Conservation (phyloP, 2,329 filamentous ascomycete species). For the Cytospora piceicola region DNA sequence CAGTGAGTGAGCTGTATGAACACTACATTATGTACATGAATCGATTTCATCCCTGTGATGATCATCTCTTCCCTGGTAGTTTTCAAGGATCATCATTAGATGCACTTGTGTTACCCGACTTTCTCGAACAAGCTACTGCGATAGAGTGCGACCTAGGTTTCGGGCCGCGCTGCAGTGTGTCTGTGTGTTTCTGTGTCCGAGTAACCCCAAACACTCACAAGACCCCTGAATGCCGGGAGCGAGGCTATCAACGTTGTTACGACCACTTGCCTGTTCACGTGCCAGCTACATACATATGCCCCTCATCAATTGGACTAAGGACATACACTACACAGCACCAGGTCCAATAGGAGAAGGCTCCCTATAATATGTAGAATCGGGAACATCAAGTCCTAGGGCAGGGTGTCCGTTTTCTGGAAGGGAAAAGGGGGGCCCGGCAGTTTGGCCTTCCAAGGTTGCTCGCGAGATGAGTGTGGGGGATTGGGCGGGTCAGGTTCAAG, state of each 20-base stretch:
- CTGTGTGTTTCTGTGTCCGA: not conserved
- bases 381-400: too few relatives aligned
- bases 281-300: too few relatives aligned
- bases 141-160: not conserved
- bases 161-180: not conserved
- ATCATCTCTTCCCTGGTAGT: not conserved
- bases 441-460: not conserved
- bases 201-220: too few relatives aligned
- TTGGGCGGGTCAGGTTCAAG: constrained; percentile 9
- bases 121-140: not conserved
- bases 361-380: too few relatives aligned
- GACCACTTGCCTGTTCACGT: too few relatives aligned
- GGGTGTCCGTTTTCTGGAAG: constrained; percentile 1
- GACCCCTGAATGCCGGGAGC: not conserved
- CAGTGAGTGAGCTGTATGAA: not conserved
- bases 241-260: not conserved
- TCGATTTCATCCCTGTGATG: not conserved
- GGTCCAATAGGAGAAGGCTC: too few relatives aligned
- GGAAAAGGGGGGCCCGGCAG: constrained; percentile 11
- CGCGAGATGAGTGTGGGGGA: constrained; percentile 22
- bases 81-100: not conserved
- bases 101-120: not conserved
- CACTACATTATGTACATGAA: not conserved
- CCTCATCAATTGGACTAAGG: too few relatives aligned
- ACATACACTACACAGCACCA: too few relatives aligned